Base-by-base conservation (phyloP, 805 yeast genomes). In the Kuraishia hungarica region DNA sequence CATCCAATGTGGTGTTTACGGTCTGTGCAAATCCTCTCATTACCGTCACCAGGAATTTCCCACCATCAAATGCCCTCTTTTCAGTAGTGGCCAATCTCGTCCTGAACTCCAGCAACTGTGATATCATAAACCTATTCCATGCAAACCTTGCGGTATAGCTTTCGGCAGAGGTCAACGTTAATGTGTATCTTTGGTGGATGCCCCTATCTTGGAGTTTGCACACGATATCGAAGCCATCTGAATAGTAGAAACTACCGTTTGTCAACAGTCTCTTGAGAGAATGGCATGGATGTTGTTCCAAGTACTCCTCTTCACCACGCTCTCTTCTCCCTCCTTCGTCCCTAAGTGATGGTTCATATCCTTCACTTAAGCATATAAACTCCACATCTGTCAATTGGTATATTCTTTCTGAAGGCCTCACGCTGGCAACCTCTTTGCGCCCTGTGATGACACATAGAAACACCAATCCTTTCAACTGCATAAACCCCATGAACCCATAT, bases 401-500 rank as follows among this genome's bases (percentile, higher is more conserved):
- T 6, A 88, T 74, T 43, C 71, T 72, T 55, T 86, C 87, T 5
- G 75, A 69, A 0, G 82, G 71, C 51, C 80, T 70, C 0, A 88
- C 84, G 28, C 82, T 77, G 0, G 87, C 93, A 6, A 83, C 82
- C 54, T 78, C 80, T 2, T 70, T 64, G 19, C 77, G 70, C 13
- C 77, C 75, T 1, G 87, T 79, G 28, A 87, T 76, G 50, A 87
- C 77, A 1, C 84, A 84, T 15, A 85, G 64, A 62, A 76, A 86
- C 4, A 82, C 73, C 51, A 75, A 71, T 2, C 79, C 80, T 60
- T 84, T 82, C 17, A 84, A 64, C 22, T 76, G 70, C 13, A 84
- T 70, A 24, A 87, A 66, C 0, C 96, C 96, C 26, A 86, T 64
- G 43, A 87, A 75, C 1, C 89, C 92, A 59, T 68, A 72, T 60